Base-by-base conservation (phyloP, 2,329 filamentous ascomycete genomes). In the Fonsecaea pedrosoi region DNA sequence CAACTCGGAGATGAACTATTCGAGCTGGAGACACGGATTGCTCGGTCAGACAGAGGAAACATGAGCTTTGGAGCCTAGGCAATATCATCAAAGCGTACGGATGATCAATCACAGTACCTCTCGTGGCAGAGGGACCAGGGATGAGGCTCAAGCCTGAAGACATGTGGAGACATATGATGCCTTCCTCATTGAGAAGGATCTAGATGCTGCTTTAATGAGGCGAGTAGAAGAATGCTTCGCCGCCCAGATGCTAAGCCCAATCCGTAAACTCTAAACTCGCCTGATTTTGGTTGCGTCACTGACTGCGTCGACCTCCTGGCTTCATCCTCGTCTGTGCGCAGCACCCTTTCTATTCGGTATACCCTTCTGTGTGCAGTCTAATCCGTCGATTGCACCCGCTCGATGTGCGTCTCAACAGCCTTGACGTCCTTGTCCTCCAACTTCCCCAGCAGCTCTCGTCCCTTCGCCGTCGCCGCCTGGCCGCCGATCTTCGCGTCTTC, bases 401-500 rank as follows among this genome's bases (percentile, higher is more conserved):
- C 59, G 21, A 61, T 18, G 42, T 54, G 45, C 45, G 42, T 40
- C 18, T 54, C 59, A 8, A 54, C 42, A 40, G 32, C 12, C 18
- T 54, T 61, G n/a, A 37, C 40, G 48, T 54, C 59, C 4, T 61
- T 61, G 34, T 54, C 42, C n/a, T 63, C 61, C 21, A 63, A 54
- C 38, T 63, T 50, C 18, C 15, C 40, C n/a, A 63, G 54, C 54
- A 63, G 38, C 10, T 56, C 54, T 35, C 34, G 55, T 18, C 53
- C 61, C 54, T 63, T 63, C 3, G 61, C 61, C 9, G 61, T 63
- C 2, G 53, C 61, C n/a, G 53, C 61, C 18, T 63, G 38, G 12
- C 61, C 61, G 8, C 61, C 61, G 25, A 63, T 30, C 40, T 63
- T 63, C 8, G 61, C 61, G 30, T 57, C 54, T 38, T 63, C 59